phyloP scores from a whole-genome alignment of 495 filamentous ascomycete genomes.

The Podospora appendiculata region DNA sequence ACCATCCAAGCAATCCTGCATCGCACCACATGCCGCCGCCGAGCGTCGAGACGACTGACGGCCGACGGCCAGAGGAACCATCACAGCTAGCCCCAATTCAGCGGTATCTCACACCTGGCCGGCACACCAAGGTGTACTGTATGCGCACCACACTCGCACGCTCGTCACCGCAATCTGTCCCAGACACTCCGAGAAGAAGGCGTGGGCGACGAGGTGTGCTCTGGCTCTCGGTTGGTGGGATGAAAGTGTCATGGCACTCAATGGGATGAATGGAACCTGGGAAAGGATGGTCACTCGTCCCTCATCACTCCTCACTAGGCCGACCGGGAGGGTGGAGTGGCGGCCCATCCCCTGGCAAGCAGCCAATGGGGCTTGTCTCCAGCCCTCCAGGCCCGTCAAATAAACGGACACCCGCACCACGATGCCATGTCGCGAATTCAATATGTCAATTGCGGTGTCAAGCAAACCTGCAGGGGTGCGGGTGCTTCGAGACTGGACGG shows the following conservation, averaged over 20 bases:
- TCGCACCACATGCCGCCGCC: not conserved
- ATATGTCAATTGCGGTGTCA: conserved; percentile 6
- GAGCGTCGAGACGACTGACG: not conserved
- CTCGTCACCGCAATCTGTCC: not conserved
- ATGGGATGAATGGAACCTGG: not conserved
- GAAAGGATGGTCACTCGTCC: conserved; percentile 2
- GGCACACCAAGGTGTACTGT: not conserved
- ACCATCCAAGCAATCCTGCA: not conserved
- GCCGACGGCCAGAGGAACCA: too few relatives aligned
- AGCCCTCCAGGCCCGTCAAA: conserved; percentile 28
- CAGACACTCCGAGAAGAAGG: not conserved
- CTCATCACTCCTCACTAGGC: conserved; percentile 1
- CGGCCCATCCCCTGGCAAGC: conserved; percentile 6
- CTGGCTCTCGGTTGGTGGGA: conserved; percentile 1
- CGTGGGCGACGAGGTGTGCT: too few relatives aligned
- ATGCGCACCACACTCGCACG: not conserved
- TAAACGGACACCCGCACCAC: conserved; percentile 5
- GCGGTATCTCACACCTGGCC: not conserved
- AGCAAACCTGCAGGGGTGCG: not conserved
- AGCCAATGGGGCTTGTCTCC: conserved; percentile 33
- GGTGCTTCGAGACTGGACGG: not conserved
- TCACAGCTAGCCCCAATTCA: too few relatives aligned
- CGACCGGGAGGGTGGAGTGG: conserved; percentile 6
- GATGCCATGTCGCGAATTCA: not conserved
- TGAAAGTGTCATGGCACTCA: conserved; percentile 1